These are phyloP conservation scores for Cytospora piceicola DNA, from an alignment of 2,329 filamentous ascomycete species.

Conservation along the genomic window DNA sequence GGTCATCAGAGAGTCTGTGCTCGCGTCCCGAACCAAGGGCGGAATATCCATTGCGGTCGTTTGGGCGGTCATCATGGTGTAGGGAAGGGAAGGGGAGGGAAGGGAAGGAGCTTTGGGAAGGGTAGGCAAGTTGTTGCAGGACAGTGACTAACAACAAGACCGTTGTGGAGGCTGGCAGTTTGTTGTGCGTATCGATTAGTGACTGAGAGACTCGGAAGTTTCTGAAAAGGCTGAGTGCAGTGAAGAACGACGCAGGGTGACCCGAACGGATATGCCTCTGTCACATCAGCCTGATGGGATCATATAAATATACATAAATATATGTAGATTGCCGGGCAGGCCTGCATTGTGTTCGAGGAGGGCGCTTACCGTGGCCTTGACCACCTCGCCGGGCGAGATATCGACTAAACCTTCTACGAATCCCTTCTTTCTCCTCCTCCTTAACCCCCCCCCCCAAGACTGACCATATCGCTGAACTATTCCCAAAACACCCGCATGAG, in stretches of 20 bases:
- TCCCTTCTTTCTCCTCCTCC: too few species aligned
- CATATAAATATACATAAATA: constrained; percentile 4
- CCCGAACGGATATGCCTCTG: background rate
- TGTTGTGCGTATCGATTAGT: background rate
- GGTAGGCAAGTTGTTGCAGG: background rate
- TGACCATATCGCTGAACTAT: background rate
- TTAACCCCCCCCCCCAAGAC: background rate
- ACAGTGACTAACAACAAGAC: background rate
- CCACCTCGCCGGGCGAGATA: background rate
- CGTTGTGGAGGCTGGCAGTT: background rate
- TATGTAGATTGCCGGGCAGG: constrained; percentile 20
- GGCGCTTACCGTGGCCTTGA: background rate
- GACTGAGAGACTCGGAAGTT: background rate
- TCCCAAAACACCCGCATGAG: constrained; percentile 10
- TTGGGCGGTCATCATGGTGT: constrained; percentile 13
- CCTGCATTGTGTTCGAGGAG: constrained; percentile 5
- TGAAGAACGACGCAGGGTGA: constrained; percentile 1
- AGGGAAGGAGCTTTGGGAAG: background rate
- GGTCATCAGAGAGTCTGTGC: constrained; percentile 31
- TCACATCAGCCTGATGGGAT: background rate
- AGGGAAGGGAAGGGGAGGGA: too few species aligned
- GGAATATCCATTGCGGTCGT: constrained; percentile 7
- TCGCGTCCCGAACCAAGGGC: constrained; percentile 22
- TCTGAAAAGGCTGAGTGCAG: constrained; percentile 5
- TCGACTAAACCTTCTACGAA: background rate